A percentile compares a stretch with the other conserved stretches of the same genome.
phyloP scores from a whole-genome alignment of 768 basidiomycete genomes.

The Xerocomellus amylosporus region DNA sequence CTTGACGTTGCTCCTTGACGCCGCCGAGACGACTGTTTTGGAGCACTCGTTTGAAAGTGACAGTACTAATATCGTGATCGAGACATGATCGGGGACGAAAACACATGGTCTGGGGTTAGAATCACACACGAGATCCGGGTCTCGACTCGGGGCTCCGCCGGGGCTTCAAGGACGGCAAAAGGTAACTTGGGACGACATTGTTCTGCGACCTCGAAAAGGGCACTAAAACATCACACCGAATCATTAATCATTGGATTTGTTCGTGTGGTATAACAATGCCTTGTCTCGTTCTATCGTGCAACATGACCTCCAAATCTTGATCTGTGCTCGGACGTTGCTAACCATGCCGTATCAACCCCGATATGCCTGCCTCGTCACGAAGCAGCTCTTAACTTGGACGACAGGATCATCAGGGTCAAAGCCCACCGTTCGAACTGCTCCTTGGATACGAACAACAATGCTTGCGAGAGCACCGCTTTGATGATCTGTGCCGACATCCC shows the following conservation, averaged over 20 bases:
- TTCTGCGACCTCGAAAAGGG: too few species aligned
- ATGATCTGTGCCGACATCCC: slow-evolving; percentile 96
- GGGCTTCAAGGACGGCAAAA: not conserved
- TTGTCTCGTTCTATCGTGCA: not conserved
- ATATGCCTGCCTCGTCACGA: slow-evolving; percentile 1
- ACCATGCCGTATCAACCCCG: not conserved
- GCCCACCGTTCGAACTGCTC: slow-evolving; percentile 95
- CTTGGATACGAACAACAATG: slow-evolving; percentile 94
- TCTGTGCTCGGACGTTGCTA: not conserved
- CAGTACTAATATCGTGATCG: not conserved
- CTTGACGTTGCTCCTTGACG: not conserved
- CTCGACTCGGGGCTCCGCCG: not conserved
- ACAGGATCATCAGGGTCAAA: slow-evolving; percentile 61
- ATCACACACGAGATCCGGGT: not conserved
- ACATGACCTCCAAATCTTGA: not conserved
- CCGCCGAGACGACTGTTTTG: not conserved
- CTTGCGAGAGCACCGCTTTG: slow-evolving; percentile 95
- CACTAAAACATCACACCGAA: not conserved
- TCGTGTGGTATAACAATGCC: not conserved
- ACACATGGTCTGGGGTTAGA: not conserved
- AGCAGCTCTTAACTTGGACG: slow-evolving; percentile 31
- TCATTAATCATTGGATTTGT: not conserved
- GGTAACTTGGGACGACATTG: not conserved
- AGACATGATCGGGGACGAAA: not conserved
- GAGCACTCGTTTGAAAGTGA: not conserved